Base-by-base conservation (phyloP, 2,329 filamentous ascomycete genomes). In the Fonsecaea pedrosoi region DNA sequence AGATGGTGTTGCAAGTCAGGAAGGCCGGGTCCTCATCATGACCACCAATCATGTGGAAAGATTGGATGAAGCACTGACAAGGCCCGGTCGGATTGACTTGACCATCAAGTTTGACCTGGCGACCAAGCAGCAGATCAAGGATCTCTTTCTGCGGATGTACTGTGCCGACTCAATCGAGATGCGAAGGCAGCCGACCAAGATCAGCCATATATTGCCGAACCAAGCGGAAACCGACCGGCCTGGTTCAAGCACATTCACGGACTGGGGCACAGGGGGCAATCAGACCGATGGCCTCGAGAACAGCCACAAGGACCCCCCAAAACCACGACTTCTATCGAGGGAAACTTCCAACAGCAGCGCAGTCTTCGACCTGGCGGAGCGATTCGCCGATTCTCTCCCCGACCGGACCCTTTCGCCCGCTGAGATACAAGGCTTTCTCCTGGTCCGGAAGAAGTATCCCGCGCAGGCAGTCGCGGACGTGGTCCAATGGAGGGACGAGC, bases 21-120 rank as follows among this genome's bases (percentile, higher is more conserved):
- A 94, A 78, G 91, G 91, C 38, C 86, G 90, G 45, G 86, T 94
- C 12, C 84, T 94, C n/a, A 89, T 94, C 79, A 92, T 94, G 89
- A 93, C 91, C 0, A 92, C 90, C 35, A 95, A 94, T 77, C 85
- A 87, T 65, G 88, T 89, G 2, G 89, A 94, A 72, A 83, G 85
- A 13, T 84, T 94, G 0, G 90, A 93, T 73, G 84, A 88, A 53
- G 91, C 90, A 0, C 83, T 95, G 7, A 88, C 92, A 58, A 83
- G 91, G 0, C 90, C 91, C 0, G 90, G 90, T 1, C 83, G 90
- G 1, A 87, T 93, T 1, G 90, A 94, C 70, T 79, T 89, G 53
- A 86, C 89, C 72, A 85, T 93, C 1, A 80, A 81, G 10, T 90
- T 93, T 76, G 62, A 70, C 59, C 58, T 60, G 48, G 64, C 73